Evolutionary conservation across 345 rosid species (phyloP).

Genomic region (Theobroma cacao): DNA sequence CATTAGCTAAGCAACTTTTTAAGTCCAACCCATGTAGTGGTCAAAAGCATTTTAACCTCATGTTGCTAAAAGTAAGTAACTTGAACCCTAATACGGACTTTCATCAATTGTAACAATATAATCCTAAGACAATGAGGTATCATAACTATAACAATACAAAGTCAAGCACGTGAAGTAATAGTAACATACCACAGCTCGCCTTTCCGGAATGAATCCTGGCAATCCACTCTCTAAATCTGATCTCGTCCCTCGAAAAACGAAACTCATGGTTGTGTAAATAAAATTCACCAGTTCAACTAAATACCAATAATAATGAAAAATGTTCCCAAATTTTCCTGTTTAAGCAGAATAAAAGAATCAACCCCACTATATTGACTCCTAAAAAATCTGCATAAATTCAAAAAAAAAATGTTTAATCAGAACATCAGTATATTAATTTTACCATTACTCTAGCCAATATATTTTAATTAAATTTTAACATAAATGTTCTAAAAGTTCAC

Average conservation of each 20-base stretch:
- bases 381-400: neutral
- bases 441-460: neutral
- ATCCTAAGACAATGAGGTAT: neutral
- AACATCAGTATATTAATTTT: neutral
- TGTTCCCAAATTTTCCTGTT: neutral
- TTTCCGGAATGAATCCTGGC: conserved; percentile 59
- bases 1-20: neutral
- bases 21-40: neutral
- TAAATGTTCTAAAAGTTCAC: neutral
- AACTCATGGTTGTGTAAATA: conserved; percentile 57
- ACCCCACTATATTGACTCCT: neutral
- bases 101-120: neutral
- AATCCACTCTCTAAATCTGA: conserved; percentile 82
- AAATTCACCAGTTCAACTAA: neutral
- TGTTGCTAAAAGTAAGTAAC: neutral
- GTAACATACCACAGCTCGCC: conserved; percentile 65
- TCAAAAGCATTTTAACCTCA: neutral
- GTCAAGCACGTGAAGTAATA: neutral
- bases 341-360: neutral
- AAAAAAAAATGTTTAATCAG: neutral
- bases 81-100: neutral
- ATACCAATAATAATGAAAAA: neutral
- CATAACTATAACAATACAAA: neutral
- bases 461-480: neutral
- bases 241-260: conserved; percentile 76